These are phyloP conservation scores for Trichoderma polysporum DNA, from an alignment of 2,329 filamentous ascomycete genomes.

Conservation along the genomic window DNA sequence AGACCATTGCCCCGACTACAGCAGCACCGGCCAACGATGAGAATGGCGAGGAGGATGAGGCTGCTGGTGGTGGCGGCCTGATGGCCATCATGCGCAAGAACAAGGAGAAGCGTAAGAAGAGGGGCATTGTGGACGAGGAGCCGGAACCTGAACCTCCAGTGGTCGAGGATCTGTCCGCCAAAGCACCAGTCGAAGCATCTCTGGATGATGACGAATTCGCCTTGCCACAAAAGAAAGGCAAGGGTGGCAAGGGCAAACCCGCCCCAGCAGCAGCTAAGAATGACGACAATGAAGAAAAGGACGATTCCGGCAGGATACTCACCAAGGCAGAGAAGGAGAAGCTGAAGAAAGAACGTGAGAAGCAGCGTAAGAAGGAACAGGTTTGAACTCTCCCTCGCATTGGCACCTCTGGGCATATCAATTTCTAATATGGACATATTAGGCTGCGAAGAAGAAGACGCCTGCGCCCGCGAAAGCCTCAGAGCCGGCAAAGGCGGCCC, in stretches of 20 bases:
- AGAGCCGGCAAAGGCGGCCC: constrained; percentile 33
- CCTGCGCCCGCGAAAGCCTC: constrained; percentile 38
- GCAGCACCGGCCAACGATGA: constrained; percentile 47
- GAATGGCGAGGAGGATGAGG: constrained; percentile 52
- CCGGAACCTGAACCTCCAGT: constrained; percentile 44
- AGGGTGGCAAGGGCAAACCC: constrained; percentile 51
- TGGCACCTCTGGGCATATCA: not conserved
- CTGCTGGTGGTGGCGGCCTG: constrained; percentile 62
- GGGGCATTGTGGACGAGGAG: constrained; percentile 71
- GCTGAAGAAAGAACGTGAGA: constrained; percentile 96
- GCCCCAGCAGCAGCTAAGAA: constrained; percentile 35
- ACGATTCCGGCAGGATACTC: constrained; percentile 72
- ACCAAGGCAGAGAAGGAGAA: constrained; percentile 99
- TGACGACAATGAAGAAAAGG: constrained; percentile 50
- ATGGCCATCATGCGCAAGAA: constrained; percentile 81
- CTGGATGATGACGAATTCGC: constrained; percentile 88
- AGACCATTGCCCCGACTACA: constrained; percentile 64
- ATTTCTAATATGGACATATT: constrained; percentile 20
- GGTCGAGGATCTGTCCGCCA: constrained; percentile 49
- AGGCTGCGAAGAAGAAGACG: constrained; percentile 80
- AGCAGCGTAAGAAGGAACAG: constrained; percentile 98
- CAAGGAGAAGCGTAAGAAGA: constrained; percentile 86
- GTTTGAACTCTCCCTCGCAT: constrained; percentile 44
- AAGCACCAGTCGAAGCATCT: constrained; percentile 77
- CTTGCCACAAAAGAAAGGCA: constrained; percentile 72